Evolutionary conservation across 768 basidiomycete species (phyloP).

Genomic region (Pulveroboletus sp.): DNA sequence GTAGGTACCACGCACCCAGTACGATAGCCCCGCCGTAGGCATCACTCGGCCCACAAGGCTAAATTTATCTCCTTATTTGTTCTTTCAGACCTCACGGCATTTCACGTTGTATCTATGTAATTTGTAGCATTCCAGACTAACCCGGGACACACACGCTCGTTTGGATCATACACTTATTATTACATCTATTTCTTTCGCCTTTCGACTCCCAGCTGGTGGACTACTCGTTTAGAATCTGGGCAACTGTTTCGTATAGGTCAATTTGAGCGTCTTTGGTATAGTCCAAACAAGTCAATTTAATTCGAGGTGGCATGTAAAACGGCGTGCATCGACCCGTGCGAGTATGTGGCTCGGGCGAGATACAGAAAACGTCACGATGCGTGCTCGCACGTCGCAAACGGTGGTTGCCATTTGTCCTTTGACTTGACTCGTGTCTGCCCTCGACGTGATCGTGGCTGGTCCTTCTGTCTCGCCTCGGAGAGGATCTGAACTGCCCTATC

Average conservation of each 20-base stretch:
- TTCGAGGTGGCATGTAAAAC: conserved; percentile 8
- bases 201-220: no score
- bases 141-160: conserved; percentile 3
- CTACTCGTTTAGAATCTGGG: no score
- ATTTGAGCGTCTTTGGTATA: no score
- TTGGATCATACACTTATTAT: no score
- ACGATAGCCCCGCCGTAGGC: no score
- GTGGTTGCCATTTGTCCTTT: conserved; percentile 31
- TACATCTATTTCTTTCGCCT: no score
- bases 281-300: background rate
- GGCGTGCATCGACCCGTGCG: background rate
- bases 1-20: conserved; percentile 8
- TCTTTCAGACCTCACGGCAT: background rate
- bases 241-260: no score
- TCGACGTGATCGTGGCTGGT: conserved; percentile 9
- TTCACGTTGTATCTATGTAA: conserved; percentile 24
- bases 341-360: no score
- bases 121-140: conserved; percentile 7
- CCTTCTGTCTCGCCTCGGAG: conserved; percentile 15
- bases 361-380: background rate
- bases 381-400: conserved; percentile 12
- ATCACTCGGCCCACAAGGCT: conserved; percentile 8
- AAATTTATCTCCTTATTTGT: no score
- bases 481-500: conserved; percentile 34
- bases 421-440: conserved; percentile 22